phyloP scores from a whole-genome alignment of 192 early-diverging fungal species.

The Backusella australiensis region DNA sequence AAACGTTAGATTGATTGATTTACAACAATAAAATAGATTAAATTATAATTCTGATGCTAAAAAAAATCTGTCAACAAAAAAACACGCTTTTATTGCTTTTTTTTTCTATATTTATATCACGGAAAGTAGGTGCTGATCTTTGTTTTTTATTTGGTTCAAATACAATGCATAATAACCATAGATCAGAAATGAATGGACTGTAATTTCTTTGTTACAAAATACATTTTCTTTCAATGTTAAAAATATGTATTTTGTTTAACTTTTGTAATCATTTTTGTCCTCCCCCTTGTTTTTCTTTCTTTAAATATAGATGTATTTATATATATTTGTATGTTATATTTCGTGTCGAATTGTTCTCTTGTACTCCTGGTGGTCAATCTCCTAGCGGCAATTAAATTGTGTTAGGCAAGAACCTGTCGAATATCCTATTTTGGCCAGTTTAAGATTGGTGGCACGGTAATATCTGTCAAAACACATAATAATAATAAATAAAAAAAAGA shows the following conservation, averaged over 20 bases:
- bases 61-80: not conserved
- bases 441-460: constrained; percentile 3
- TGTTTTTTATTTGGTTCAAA: not conserved
- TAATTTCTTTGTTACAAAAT: not conserved
- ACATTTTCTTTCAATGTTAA: not conserved
- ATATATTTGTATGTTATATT: not conserved
- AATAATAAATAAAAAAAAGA: not conserved
- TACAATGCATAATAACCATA: not conserved
- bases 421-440: not conserved
- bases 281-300: not conserved
- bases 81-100: not conserved
- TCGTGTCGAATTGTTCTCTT: not conserved
- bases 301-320: not conserved
- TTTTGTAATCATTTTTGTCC: not conserved
- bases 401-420: not conserved
- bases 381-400: not conserved
- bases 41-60: constrained; percentile 6
- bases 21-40: constrained; percentile 7
- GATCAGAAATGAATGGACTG: not conserved
- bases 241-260: not conserved
- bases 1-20: constrained; percentile 5
- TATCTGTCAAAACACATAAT: constrained; percentile 2
- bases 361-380: not conserved
- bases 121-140: not conserved
- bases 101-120: not conserved